A percentile compares a stretch with the other conserved stretches of the same genome.
Conservation (phyloP, 75 land plant genomes). For the Cupressus sempervirens region DNA sequence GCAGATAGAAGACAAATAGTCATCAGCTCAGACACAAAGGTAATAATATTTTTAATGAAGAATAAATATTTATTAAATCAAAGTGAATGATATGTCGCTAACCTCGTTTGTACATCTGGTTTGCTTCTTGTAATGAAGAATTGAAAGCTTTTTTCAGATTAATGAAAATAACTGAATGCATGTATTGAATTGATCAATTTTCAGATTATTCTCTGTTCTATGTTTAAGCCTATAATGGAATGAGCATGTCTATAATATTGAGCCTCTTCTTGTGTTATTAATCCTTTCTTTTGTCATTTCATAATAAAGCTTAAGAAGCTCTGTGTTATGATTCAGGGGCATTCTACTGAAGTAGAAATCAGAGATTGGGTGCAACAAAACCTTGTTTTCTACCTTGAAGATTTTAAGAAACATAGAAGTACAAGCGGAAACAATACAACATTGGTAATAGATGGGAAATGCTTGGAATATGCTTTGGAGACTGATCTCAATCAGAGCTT, state of each 20-base stretch:
- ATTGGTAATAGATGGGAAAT: constrained; percentile 45
- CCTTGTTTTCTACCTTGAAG: not conserved
- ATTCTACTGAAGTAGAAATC: constrained; percentile 26
- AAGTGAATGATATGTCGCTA: not conserved
- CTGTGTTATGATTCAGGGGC: constrained; percentile 26
- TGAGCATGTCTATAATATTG: not conserved
- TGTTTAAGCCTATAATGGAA: not conserved
- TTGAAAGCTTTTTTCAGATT: not conserved
- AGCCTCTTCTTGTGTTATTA: not conserved
- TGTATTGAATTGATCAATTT: not conserved
- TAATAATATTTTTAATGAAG: constrained; percentile 13
- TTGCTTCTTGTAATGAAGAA: not conserved
- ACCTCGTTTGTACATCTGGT: not conserved
- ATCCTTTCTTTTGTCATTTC: not conserved
- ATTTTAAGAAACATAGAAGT: not conserved
- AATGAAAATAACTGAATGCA: not conserved
- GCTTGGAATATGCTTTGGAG: constrained; percentile 52
- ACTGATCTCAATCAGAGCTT: constrained; percentile 32
- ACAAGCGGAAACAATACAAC: constrained; percentile 14
- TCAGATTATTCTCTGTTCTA: not conserved
- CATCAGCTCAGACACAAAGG: constrained; percentile 45
- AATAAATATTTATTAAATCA: not conserved
- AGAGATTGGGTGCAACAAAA: constrained; percentile 1
- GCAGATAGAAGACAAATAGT: constrained; percentile 44
- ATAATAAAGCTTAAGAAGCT: not conserved